These are phyloP conservation scores for Geotrichum armillariae DNA, from an alignment of 1,139 yeast species.

Conservation along the genomic window DNA sequence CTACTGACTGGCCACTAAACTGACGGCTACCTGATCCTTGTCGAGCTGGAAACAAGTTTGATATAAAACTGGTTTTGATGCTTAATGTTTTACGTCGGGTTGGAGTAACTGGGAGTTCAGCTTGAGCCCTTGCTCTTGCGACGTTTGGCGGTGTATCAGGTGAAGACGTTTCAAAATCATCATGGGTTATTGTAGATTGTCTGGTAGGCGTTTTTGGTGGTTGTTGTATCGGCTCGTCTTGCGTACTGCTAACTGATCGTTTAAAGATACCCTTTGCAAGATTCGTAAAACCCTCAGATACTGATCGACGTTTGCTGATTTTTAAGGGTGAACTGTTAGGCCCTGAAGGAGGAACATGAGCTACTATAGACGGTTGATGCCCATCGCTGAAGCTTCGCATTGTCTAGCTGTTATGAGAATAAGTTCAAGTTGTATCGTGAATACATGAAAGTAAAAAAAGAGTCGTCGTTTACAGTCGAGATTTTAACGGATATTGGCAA, in stretches of 20 bases:
- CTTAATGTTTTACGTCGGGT: conserved; percentile 7
- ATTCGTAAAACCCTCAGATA: conserved; percentile 11
- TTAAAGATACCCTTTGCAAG: conserved; percentile 11
- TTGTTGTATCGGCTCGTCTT: not conserved
- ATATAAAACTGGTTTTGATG: conserved; percentile 10
- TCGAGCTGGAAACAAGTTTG: conserved; percentile 6
- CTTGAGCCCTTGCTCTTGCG: not conserved
- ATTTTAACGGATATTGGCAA: too few relatives aligned
- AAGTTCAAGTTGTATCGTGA: not conserved
- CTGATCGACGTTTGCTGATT: conserved; percentile 11
- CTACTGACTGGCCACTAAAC: conserved; percentile 12
- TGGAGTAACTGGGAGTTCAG: not conserved
- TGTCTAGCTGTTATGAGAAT: not conserved
- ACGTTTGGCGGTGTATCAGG: conserved; percentile 8
- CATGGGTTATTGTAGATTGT: not conserved
- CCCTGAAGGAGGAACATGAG: not conserved
- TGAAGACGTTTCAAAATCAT: not conserved
- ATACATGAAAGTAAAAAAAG: not conserved
- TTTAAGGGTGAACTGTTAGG: not conserved
- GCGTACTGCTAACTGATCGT: not conserved
- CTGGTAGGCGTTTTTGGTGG: not conserved
- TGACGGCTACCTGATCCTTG: conserved; percentile 4
- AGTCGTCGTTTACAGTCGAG: not conserved
- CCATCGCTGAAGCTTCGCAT: conserved; percentile 18
- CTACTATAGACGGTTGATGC: not conserved